A percentile compares a stretch with the other conserved stretches of the same genome.
These are phyloP conservation scores for Moesziomyces globuligerus DNA, from an alignment of 1,284 basidiomycete genomes.

Conservation along the genomic window DNA sequence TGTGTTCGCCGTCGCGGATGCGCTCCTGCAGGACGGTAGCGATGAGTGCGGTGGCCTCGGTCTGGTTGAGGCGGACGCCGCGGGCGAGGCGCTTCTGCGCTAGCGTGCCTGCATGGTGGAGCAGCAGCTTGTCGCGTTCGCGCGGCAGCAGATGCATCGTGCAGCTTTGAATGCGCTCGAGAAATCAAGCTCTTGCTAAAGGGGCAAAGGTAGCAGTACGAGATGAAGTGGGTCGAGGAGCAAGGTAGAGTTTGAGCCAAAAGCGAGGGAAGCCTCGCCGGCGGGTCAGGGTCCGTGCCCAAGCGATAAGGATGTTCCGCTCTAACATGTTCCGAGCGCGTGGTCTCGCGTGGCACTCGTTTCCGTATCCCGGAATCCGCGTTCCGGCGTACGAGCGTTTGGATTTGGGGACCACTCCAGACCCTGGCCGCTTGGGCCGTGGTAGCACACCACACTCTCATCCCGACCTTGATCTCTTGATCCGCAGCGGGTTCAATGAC, in stretches of 20 bases:
- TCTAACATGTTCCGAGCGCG: not conserved
- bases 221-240: not conserved
- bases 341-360: no score
- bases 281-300: not conserved
- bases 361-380: not conserved
- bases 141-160: conserved; percentile 65
- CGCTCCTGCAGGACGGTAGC: conserved; percentile 90
- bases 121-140: conserved; percentile 64
- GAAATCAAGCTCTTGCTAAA: not conserved
- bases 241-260: not conserved
- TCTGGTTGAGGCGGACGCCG: conserved; percentile 83
- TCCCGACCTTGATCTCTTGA: not conserved
- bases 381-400: conserved; percentile 2
- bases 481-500: not conserved
- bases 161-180: not conserved
- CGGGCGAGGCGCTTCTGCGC: conserved; percentile 94
- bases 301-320: not conserved
- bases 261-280: not conserved
- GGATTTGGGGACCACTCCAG: no score
- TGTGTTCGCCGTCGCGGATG: conserved; percentile 91
- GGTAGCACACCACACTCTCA: no score
- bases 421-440: no score
- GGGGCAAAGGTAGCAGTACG: no score
- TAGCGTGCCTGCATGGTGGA: conserved; percentile 70
- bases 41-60: conserved; percentile 90